Evolutionary conservation across 2,329 filamentous ascomycete genomes (phyloP).

Genomic region (Chaetoscypha palmicola): DNA sequence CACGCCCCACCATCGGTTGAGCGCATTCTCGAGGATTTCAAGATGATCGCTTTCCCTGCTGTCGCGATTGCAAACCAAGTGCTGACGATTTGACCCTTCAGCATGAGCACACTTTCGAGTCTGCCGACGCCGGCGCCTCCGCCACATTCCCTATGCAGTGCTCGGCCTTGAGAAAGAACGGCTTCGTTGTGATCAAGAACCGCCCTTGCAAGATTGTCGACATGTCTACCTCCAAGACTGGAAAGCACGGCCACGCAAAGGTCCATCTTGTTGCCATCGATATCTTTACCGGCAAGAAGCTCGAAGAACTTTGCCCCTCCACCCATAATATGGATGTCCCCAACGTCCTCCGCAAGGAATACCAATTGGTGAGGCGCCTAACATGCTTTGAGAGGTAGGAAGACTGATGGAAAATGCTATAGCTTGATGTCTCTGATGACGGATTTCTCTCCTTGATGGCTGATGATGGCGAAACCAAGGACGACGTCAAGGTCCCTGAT

Average conservation of each 20-base stretch:
- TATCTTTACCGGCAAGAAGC: constrained; percentile 99
- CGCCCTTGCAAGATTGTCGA: constrained; percentile 99
- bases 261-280: constrained; percentile 96
- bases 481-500: constrained; percentile 90
- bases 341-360: constrained; percentile 84
- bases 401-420: constrained; percentile 4
- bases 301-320: constrained; percentile 97
- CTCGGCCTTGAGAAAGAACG: constrained; percentile 99
- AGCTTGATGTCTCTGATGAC: constrained; percentile 92
- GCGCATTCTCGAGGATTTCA: constrained; percentile 18
- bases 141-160: constrained; percentile 96
- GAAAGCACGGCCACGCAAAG: constrained; percentile 99
- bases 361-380: constrained; percentile 72
- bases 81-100: constrained; percentile 15
- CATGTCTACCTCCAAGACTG: constrained; percentile 99
- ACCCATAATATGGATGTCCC: constrained; percentile 98
- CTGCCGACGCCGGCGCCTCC: constrained; percentile 93
- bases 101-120: constrained; percentile 66
- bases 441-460: constrained; percentile 91
- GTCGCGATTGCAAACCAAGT: not conserved
- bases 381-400: not conserved
- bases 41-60: not conserved
- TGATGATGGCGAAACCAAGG: constrained; percentile 80
- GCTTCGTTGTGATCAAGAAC: constrained; percentile 95
- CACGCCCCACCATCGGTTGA: constrained; percentile 28